phyloP scores from a whole-genome alignment of 306 rosid genomes.

The Cicer bijugum region DNA sequence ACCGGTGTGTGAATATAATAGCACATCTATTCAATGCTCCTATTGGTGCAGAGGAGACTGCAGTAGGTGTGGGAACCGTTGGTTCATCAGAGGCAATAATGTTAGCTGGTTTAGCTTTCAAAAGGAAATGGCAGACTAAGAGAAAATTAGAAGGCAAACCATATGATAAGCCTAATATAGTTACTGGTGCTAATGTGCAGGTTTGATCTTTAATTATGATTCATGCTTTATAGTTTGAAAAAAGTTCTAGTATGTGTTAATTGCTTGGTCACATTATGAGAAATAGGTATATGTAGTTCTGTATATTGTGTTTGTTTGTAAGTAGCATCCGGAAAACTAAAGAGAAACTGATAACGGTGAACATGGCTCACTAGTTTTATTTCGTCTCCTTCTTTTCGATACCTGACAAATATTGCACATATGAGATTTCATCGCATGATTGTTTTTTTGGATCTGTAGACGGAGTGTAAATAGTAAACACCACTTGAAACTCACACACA shows the following conservation, averaged over 20 bases:
- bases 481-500: too few species aligned
- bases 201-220: conserved; percentile 47
- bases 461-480: too few species aligned
- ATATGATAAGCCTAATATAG: conserved; percentile 81
- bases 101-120: conserved; percentile 92
- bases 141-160: conserved; percentile 80
- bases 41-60: conserved; percentile 62
- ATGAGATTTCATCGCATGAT: too few species aligned
- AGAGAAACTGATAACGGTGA: too few species aligned
- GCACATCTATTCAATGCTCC: conserved; percentile 80
- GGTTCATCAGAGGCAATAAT: conserved; percentile 97
- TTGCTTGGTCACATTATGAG: neutral
- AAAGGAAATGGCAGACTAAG: conserved; percentile 83
- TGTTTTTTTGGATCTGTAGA: too few species aligned
- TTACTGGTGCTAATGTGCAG: conserved; percentile 96
- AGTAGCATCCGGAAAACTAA: too few species aligned
- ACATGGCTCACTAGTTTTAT: neutral
- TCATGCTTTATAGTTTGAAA: neutral
- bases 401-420: too few species aligned
- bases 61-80: conserved; percentile 89
- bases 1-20: conserved; percentile 94
- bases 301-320: neutral
- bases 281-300: neutral
- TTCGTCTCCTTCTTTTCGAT: neutral
- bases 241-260: neutral